phyloP scores from a whole-genome alignment of 192 early-diverging fungal genomes.

The Backusella circina region DNA sequence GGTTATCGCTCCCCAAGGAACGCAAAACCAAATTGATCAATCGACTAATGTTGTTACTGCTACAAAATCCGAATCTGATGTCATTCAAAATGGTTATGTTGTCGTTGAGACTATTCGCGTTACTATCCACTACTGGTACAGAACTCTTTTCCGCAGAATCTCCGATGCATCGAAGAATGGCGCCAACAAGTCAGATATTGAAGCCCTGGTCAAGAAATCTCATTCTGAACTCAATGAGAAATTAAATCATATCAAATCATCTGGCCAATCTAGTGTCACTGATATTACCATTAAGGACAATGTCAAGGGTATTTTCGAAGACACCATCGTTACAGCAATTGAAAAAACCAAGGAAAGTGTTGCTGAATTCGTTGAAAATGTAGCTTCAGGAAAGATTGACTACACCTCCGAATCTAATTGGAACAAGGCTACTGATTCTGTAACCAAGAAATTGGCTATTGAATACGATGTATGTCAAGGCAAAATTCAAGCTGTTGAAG shows the following conservation, averaged over 20 bases:
- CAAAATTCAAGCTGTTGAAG: neutral
- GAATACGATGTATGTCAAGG: neutral
- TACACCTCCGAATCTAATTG: neutral
- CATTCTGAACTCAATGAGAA: neutral
- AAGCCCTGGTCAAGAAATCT: neutral
- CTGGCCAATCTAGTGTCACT: neutral
- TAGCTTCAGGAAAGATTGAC: neutral
- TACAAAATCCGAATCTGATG: neutral
- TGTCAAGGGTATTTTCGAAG: neutral
- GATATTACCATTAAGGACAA: neutral
- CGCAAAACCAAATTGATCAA: neutral
- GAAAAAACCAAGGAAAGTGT: conserved; percentile 8
- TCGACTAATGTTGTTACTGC: neutral
- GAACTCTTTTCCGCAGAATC: neutral
- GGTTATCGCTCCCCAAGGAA: neutral
- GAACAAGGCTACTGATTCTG: conserved; percentile 6
- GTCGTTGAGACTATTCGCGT: conserved; percentile 1
- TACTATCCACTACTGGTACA: conserved; percentile 9
- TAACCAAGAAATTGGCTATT: neutral
- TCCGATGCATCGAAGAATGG: neutral
- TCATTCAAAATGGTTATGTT: neutral
- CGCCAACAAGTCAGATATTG: neutral
- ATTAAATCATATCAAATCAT: neutral
- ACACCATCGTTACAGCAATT: neutral
- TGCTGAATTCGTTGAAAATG: neutral